Base-by-base conservation (phyloP, 2,329 filamentous ascomycete species). In the Fonsecaea nubica region DNA sequence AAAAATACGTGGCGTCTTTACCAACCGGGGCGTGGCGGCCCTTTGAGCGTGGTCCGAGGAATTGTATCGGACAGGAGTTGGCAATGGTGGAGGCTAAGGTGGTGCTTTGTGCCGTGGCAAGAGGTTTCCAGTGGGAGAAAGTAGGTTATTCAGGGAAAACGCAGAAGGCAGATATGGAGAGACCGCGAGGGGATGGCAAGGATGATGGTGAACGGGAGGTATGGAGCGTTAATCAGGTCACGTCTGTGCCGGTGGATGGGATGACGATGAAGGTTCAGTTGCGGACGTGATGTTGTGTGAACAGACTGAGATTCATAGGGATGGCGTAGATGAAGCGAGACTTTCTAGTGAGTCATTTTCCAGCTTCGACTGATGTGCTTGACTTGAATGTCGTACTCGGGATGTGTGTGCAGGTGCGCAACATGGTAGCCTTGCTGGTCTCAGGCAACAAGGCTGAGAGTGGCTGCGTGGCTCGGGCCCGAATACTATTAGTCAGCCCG, bases 41-140 rank as follows among this genome's bases (percentile, higher is more conserved):
- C 0, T 89, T 89, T 73, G 84, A 85, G 69, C 78, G 81, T 59
- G 86, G 86, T 0, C 79, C 81, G 2, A 75, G 86, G 12, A 83
- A 83, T 58, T 89, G 86, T 71, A 80, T 87, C n/a, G 85, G 85
- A 1, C 83, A 86, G 72, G 82, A 84, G 66, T 76, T 87, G 53
- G 85, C 82, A 0, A 80, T 82, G 74, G 75, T 85, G n/a, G 85
- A 87, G 73, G 72, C 84, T 30, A 82, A 81, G 68, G 76, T 84
- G 61, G 78, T 84, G 13, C 75, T 87, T 33, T 81, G 81, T 5
- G 80, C 85, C 72, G 82, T 81, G 0, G 73, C 82, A 12, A 73
- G 85, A 57, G 80, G 81, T 12, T 85, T 86, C 59, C 81, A 85
- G 33, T 80, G 87, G 64, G 73, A 77, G 56, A 71, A 71, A 63